Evolutionary conservation across 805 yeast species (phyloP).

Genomic region (Trichomonascus vanleenenianus): DNA sequence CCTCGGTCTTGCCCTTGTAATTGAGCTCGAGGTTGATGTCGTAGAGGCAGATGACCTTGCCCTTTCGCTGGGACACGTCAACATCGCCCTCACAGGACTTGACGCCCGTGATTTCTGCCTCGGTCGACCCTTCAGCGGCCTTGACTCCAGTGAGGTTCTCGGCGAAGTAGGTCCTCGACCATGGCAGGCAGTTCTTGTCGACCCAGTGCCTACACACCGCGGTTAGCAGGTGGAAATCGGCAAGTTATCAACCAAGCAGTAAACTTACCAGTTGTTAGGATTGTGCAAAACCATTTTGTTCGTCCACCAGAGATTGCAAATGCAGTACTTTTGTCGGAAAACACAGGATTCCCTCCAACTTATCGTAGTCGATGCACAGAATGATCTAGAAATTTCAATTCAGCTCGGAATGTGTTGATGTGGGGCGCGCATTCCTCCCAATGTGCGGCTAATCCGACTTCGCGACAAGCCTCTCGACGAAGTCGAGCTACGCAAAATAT

Average conservation of each 20-base stretch:
- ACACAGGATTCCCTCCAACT: no score
- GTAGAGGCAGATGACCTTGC: slow-evolving; percentile 86
- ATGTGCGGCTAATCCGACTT: no score
- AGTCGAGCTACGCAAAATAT: no score
- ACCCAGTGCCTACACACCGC: slow-evolving; percentile 94
- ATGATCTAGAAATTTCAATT: no score
- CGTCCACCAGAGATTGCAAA: no score
- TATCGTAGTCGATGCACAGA: no score
- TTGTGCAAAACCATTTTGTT: slow-evolving; percentile 78
- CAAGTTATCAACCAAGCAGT: background rate
- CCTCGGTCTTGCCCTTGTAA: slow-evolving; percentile 40
- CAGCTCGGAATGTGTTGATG: no score
- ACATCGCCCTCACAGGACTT: slow-evolving; percentile 85
- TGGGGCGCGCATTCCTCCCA: no score
- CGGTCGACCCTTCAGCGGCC: slow-evolving; percentile 28
- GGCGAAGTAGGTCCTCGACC: slow-evolving; percentile 76
- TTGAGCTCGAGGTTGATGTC: slow-evolving; percentile 64
- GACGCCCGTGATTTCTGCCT: slow-evolving; percentile 36
- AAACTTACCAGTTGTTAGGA: slow-evolving; percentile 74
- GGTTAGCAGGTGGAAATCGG: no score
- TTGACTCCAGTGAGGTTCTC: slow-evolving; percentile 48
- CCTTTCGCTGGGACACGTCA: slow-evolving; percentile 94
- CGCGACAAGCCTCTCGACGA: no score
- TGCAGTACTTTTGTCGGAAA: no score
- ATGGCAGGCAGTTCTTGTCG: slow-evolving; percentile 89